Conservation (phyloP, 768 basidiomycete genomes). For the Suillus brevipes region DNA sequence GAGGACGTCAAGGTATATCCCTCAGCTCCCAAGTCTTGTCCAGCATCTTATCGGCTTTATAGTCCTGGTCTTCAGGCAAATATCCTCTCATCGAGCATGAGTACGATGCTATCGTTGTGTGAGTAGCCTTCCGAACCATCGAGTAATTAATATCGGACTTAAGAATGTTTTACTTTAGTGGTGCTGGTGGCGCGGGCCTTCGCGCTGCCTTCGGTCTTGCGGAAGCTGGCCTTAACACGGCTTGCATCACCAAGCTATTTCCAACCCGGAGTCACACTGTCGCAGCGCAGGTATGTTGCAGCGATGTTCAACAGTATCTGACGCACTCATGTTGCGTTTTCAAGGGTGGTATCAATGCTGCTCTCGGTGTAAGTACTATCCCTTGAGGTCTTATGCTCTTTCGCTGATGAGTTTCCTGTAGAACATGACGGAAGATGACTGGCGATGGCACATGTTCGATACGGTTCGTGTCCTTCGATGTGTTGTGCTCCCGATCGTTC, state of each 20-base stretch:
- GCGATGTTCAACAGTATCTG: background rate
- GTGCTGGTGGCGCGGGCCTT: slow-evolving; percentile 97
- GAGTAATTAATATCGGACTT: slow-evolving; percentile 9
- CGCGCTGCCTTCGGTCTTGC: slow-evolving; percentile 98
- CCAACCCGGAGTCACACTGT: slow-evolving; percentile 99
- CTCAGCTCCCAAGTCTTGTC: slow-evolving; percentile 11
- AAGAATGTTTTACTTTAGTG: slow-evolving; percentile 47
- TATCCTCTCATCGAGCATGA: slow-evolving; percentile 99
- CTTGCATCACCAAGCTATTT: slow-evolving; percentile 98
- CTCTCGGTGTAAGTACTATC: slow-evolving; percentile 70
- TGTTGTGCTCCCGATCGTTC: slow-evolving; percentile 4
- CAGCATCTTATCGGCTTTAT: slow-evolving; percentile 13
- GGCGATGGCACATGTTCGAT: slow-evolving; percentile 99
- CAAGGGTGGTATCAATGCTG: slow-evolving; percentile 97
- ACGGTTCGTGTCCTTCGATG: slow-evolving; percentile 54
- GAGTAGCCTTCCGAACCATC: slow-evolving; percentile 36
- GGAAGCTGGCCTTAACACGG: slow-evolving; percentile 97
- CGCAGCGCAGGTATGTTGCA: slow-evolving; percentile 78
- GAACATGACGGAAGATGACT: slow-evolving; percentile 99
- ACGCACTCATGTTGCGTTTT: background rate
- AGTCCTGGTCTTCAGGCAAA: slow-evolving; percentile 82
- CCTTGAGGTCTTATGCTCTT: background rate
- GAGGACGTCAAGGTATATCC: slow-evolving; percentile 71
- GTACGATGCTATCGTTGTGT: slow-evolving; percentile 99
- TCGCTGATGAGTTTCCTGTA: slow-evolving; percentile 30